A percentile compares a stretch with the other conserved stretches of the same genome.
Evolutionary conservation across 2,329 filamentous ascomycete species (phyloP).

Genomic region (Arthrobotrys sphaeroides): DNA sequence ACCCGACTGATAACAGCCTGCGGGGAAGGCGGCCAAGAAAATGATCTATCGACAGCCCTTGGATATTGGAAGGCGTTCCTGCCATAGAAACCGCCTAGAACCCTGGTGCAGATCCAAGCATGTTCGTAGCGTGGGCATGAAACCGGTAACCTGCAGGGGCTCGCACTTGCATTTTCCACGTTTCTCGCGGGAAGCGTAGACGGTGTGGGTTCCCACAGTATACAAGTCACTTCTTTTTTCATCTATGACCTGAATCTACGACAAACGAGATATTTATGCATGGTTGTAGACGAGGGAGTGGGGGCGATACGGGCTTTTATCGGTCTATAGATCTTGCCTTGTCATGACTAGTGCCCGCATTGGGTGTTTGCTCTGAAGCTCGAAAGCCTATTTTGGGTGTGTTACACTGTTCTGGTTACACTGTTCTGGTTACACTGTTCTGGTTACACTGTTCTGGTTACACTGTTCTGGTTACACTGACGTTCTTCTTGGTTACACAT

Average conservation of each 20-base stretch:
- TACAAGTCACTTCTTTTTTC: background rate
- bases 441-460: too few species aligned
- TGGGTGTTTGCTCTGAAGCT: background rate
- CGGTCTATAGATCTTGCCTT: background rate
- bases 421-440: too few species aligned
- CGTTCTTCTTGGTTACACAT: too few species aligned
- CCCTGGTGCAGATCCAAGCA: conserved; percentile 1
- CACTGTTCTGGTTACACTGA: too few species aligned
- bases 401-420: background rate
- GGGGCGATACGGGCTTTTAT: background rate
- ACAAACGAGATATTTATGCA: background rate
- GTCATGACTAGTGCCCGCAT: background rate
- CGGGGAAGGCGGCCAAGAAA: background rate
- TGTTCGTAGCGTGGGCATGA: conserved; percentile 12
- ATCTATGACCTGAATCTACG: background rate
- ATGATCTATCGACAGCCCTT: background rate
- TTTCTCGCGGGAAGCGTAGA: background rate
- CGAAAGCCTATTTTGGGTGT: background rate
- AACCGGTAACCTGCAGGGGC: conserved; percentile 5
- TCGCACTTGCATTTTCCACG: background rate
- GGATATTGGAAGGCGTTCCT: background rate
- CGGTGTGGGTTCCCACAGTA: conserved; percentile 13
- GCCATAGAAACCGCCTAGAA: background rate
- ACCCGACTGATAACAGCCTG: background rate
- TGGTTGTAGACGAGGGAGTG: conserved; percentile 1